phyloP scores from a whole-genome alignment of 1,284 basidiomycete genomes.

The Fomes fomentarius region DNA sequence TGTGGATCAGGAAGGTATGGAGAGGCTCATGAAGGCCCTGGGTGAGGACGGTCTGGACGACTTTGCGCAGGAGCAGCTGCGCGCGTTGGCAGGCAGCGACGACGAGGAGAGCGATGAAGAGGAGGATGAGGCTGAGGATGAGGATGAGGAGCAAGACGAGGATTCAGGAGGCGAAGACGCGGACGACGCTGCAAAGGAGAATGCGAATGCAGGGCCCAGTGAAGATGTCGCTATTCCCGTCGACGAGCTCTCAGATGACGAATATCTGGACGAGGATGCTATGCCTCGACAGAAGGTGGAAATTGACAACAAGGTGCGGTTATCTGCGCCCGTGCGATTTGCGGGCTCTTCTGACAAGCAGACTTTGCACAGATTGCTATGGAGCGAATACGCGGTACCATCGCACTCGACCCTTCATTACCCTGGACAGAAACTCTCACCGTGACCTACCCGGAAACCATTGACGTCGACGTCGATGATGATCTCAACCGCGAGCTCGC shows the following conservation, averaged over 20 bases:
- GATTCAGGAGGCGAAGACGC: constrained; percentile 33
- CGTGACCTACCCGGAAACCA: constrained; percentile 72
- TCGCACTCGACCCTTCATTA: constrained; percentile 75
- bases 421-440: constrained; percentile 89
- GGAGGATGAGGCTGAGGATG: constrained; percentile 36
- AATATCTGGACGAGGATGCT: constrained; percentile 76
- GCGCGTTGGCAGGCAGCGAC: constrained; percentile 40
- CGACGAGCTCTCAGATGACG: constrained; percentile 60
- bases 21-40: constrained; percentile 65
- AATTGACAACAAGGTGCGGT: constrained; percentile 77
- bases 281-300: constrained; percentile 82
- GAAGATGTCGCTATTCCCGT: constrained; percentile 52
- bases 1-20: constrained; percentile 68
- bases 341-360: background rate
- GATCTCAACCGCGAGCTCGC: constrained; percentile 94
- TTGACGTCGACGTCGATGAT: constrained; percentile 83
- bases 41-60: constrained; percentile 72
- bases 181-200: too few species aligned
- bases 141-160: constrained; percentile 28
- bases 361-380: constrained; percentile 67
- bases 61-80: constrained; percentile 56
- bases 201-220: constrained; percentile 30
- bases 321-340: background rate
- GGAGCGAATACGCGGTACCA: constrained; percentile 77
- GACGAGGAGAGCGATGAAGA: constrained; percentile 40